Evolutionary conservation across 148 eudicot genomes (phyloP).

Genomic region (Chenopodium album): DNA sequence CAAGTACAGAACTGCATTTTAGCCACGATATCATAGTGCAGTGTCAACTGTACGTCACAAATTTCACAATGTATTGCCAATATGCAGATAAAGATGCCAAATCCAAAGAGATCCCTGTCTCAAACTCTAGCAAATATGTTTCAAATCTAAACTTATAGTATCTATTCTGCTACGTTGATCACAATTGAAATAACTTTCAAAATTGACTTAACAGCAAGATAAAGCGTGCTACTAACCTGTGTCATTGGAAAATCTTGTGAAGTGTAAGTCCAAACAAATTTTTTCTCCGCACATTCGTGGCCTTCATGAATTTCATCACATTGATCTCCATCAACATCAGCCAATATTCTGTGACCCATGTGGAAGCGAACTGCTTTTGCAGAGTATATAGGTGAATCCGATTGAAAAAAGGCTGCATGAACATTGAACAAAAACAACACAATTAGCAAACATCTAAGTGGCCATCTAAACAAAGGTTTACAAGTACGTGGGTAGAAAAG

Average conservation of each 20-base stretch:
- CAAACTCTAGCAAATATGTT: neutral
- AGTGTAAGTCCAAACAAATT: constrained; percentile 79
- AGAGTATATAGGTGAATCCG: constrained; percentile 67
- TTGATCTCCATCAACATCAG: constrained; percentile 25
- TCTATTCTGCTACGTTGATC: neutral
- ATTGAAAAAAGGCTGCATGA: constrained; percentile 70
- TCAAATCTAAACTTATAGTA: neutral
- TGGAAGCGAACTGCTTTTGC: constrained; percentile 80
- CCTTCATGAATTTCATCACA: constrained; percentile 28
- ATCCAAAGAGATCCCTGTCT: neutral
- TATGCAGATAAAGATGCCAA: neutral
- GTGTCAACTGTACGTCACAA: neutral
- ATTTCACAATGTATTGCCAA: neutral
- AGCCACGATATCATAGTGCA: neutral
- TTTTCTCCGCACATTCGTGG: constrained; percentile 46
- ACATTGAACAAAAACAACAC: constrained; percentile 8
- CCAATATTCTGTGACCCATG: constrained; percentile 55
- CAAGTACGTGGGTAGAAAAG: neutral
- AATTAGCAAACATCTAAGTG: constrained; percentile 15
- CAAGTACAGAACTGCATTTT: too few species aligned
- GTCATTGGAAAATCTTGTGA: constrained; percentile 72
- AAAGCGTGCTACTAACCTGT: constrained; percentile 46
- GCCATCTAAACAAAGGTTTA: neutral
- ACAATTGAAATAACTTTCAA: neutral
- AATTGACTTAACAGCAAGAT: constrained; percentile 6